A percentile compares a stretch with the other conserved stretches of the same genome.
Evolutionary conservation across 2,329 filamentous ascomycete species (phyloP).

Genomic region (Setomelanomma holmii): DNA sequence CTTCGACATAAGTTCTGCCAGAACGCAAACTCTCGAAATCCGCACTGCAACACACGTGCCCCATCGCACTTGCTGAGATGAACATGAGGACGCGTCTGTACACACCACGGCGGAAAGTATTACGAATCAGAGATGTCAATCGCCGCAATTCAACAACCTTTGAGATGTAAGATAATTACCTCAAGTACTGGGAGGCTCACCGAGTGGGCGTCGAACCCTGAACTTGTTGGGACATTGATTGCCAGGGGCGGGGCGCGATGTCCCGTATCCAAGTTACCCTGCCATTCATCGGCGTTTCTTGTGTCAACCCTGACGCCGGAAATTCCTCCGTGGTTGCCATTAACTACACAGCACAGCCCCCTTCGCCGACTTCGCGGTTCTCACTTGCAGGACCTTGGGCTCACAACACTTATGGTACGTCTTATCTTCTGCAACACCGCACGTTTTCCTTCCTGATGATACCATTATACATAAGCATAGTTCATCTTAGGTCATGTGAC

Average conservation of each 20-base stretch:
- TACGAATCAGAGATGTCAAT: background rate
- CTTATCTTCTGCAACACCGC: slow-evolving; percentile 4
- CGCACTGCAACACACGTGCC: background rate
- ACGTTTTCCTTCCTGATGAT: slow-evolving; percentile 44
- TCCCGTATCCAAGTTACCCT: background rate
- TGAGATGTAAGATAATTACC: background rate
- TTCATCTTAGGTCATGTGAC: slow-evolving; percentile 51
- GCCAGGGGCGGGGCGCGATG: background rate
- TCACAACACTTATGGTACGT: slow-evolving; percentile 31
- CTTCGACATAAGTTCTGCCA: background rate
- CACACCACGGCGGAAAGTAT: background rate
- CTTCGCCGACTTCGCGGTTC: background rate
- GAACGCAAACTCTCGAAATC: background rate
- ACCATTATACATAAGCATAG: slow-evolving; percentile 50
- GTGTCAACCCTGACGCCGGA: background rate
- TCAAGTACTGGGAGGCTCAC: background rate
- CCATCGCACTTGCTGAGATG: background rate
- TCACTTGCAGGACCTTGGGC: background rate
- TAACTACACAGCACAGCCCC: background rate
- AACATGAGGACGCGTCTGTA: background rate
- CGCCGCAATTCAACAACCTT: background rate
- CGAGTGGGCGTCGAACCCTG: background rate
- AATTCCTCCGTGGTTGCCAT: background rate
- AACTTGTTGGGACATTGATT: background rate
- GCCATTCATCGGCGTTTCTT: background rate